These are phyloP conservation scores for Mycena amicta DNA, from an alignment of 768 basidiomycete genomes.

Conservation along the genomic window DNA sequence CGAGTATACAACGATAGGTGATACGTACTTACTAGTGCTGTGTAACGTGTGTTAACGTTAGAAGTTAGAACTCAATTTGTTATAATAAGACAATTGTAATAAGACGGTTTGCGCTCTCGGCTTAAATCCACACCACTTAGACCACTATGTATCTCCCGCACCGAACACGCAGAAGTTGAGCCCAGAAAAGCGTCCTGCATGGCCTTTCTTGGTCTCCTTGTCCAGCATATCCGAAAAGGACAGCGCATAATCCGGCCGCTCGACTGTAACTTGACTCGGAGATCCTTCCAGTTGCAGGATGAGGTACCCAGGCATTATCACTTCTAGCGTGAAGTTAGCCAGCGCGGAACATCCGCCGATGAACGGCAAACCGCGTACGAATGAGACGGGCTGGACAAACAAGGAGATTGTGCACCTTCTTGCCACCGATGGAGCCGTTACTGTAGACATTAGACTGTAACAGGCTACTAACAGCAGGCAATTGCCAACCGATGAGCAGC, in stretches of 20 bases:
- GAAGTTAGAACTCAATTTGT: neutral
- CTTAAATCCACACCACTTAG: no score
- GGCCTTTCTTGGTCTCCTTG: constrained; percentile 10
- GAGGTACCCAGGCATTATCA: constrained; percentile 16
- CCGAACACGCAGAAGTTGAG: constrained; percentile 19
- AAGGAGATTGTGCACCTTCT: constrained; percentile 1
- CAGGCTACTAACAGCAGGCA: no score
- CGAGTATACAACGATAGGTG: no score
- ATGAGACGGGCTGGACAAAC: neutral
- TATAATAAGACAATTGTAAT: neutral
- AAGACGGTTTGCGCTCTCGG: constrained; percentile 18
- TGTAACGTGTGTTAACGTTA: no score
- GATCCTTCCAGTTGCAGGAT: constrained; percentile 13
- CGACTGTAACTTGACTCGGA: constrained; percentile 18
- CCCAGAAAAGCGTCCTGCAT: constrained; percentile 5
- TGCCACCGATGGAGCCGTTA: no score
- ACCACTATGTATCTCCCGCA: constrained; percentile 19
- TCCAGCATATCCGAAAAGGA: constrained; percentile 13
- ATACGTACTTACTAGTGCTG: no score
- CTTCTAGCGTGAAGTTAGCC: neutral
- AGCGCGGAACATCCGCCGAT: constrained; percentile 10
- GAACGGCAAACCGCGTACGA: constrained; percentile 7
- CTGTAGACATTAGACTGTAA: no score
- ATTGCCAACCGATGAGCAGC: no score
- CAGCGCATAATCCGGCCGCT: constrained; percentile 13